These are phyloP conservation scores for Thymus quinquecostatus DNA, from an alignment of 257 asterid genomes.

Conservation along the genomic window DNA sequence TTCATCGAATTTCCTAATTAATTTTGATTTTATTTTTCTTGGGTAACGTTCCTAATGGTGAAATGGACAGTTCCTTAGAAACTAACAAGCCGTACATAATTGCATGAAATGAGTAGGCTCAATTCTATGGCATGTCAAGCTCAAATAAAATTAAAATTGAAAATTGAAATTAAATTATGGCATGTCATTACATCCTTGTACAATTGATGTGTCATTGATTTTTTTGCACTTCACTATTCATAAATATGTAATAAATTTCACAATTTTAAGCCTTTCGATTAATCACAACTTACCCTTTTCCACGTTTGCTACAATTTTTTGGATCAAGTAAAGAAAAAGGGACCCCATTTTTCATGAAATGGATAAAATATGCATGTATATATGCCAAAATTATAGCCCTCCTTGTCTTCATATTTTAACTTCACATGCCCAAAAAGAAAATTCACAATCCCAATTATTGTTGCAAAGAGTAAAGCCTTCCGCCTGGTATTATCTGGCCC, in stretches of 20 bases:
- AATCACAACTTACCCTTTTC: background rate
- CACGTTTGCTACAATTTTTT: background rate
- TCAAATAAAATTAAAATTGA: too few species aligned
- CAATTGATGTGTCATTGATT: background rate
- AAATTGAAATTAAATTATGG: background rate
- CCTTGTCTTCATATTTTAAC: background rate
- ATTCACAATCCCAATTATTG: too few species aligned
- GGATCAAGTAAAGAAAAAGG: background rate
- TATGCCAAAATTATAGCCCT: background rate
- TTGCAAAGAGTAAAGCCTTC: too few species aligned
- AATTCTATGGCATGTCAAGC: slow-evolving; percentile 4
- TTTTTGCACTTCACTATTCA: background rate
- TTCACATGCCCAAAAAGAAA: too few species aligned
- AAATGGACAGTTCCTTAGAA: slow-evolving; percentile 8
- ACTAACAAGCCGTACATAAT: background rate
- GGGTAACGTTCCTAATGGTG: slow-evolving; percentile 2
- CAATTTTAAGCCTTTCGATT: background rate
- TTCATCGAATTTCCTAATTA: background rate
- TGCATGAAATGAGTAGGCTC: background rate
- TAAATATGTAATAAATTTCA: background rate
- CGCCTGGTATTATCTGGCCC: too few species aligned
- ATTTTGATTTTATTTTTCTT: background rate
- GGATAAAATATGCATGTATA: background rate
- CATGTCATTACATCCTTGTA: slow-evolving; percentile 27
- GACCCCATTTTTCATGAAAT: background rate